These are phyloP conservation scores for Radiomyces spectabilis DNA, from an alignment of 192 early-diverging fungal genomes.

Conservation along the genomic window DNA sequence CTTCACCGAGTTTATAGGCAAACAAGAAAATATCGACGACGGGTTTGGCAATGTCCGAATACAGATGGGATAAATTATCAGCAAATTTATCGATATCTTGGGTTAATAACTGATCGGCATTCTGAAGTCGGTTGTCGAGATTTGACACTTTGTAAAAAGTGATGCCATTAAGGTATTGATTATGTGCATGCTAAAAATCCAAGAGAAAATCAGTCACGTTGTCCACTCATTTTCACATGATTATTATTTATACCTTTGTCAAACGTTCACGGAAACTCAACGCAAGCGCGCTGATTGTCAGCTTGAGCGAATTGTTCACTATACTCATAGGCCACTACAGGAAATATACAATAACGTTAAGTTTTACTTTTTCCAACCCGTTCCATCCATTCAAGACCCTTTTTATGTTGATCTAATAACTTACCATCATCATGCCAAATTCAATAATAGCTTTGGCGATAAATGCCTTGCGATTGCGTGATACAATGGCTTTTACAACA, in stretches of 20 bases:
- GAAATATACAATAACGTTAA: background rate
- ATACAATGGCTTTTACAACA: slow-evolving; percentile 72
- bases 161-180: slow-evolving; percentile 64
- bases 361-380: background rate
- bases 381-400: too few relatives aligned
- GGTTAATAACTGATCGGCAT: slow-evolving; percentile 62
- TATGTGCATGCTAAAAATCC: slow-evolving; percentile 48
- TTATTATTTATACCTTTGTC: slow-evolving; percentile 32
- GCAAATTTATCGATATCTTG: slow-evolving; percentile 71
- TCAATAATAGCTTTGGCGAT: slow-evolving; percentile 53
- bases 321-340: slow-evolving; percentile 55
- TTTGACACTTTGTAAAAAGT: slow-evolving; percentile 81
- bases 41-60: slow-evolving; percentile 72
- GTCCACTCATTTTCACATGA: background rate
- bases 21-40: slow-evolving; percentile 68
- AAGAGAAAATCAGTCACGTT: background rate
- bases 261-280: slow-evolving; percentile 50
- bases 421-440: slow-evolving; percentile 62
- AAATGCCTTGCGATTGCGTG: slow-evolving; percentile 52
- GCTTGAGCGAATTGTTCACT: slow-evolving; percentile 55
- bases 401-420: background rate
- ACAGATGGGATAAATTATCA: slow-evolving; percentile 59
- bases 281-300: slow-evolving; percentile 47
- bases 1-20: slow-evolving; percentile 64
- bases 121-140: slow-evolving; percentile 70